phyloP scores from a whole-genome alignment of 2,329 filamentous ascomycete species.

The Colletotrichum musicola region DNA sequence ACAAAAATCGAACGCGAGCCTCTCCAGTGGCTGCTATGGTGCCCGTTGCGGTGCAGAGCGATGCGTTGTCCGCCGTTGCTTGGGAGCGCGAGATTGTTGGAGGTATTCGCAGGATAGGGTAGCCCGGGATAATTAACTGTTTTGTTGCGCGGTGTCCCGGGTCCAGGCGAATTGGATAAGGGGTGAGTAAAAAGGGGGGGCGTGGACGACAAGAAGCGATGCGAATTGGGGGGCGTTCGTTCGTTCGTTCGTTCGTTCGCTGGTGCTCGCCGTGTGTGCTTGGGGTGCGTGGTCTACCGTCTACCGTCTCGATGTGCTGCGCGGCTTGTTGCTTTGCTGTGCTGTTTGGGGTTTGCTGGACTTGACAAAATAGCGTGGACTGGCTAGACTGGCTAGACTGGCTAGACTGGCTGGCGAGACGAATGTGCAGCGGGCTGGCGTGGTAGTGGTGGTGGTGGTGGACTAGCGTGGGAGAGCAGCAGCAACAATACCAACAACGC shows the following conservation, averaged over 20 bases:
- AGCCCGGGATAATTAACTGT: constrained; percentile 32
- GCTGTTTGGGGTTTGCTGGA: too few species aligned
- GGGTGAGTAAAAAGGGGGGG: constrained; percentile 19
- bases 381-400: constrained; percentile 4
- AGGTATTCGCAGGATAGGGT: constrained; percentile 28
- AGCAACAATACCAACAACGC: not conserved
- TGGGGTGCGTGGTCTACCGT: too few species aligned
- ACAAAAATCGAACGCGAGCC: constrained; percentile 9
- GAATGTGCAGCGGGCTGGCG: constrained; percentile 13
- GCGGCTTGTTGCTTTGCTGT: not conserved
- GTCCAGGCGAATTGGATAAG: constrained; percentile 9
- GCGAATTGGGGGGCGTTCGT: constrained; percentile 8
- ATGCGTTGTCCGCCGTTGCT: constrained; percentile 35
- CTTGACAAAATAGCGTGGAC: not conserved
- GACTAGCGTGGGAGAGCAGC: constrained; percentile 8
- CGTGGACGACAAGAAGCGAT: constrained; percentile 6
- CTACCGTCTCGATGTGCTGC: not conserved
- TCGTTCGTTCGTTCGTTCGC: constrained; percentile 17
- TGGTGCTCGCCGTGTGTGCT: not conserved
- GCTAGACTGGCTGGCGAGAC: not conserved
- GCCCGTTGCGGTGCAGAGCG: constrained; percentile 27
- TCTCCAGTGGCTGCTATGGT: constrained; percentile 14
- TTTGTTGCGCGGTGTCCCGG: constrained; percentile 31
- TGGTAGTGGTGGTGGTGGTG: constrained; percentile 1
- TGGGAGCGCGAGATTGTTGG: constrained; percentile 28